Evolutionary conservation across 129 eudicot genomes (phyloP).

Genomic region (Gnaphalium uliginosum): DNA sequence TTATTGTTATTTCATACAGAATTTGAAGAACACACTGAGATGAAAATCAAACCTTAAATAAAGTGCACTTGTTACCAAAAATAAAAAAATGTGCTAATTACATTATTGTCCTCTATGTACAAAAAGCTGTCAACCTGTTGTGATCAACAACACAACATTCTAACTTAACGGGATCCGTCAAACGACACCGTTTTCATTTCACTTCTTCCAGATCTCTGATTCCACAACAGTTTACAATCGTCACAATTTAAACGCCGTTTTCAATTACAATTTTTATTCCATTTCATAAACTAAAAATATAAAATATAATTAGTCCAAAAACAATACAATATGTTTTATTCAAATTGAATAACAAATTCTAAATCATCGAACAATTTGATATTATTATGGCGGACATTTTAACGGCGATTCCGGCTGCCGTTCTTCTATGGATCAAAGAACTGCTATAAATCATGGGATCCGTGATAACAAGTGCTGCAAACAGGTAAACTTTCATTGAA

Average conservation of each 20-base stretch:
- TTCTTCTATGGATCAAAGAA: conserved; percentile 59
- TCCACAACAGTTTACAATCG: too few relatives aligned
- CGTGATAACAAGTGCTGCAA: conserved; percentile 97
- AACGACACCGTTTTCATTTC: too few relatives aligned
- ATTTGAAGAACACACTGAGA: too few relatives aligned
- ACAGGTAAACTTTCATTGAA: conserved; percentile 50
- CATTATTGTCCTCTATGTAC: conserved; percentile 12
- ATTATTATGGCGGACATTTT: conserved; percentile 67
- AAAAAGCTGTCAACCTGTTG: conserved; percentile 32
- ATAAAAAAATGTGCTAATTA: neutral
- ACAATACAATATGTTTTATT: neutral
- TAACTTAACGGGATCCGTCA: conserved; percentile 8
- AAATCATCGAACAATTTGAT: neutral
- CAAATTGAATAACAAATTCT: conserved; percentile 7
- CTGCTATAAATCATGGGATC: conserved; percentile 62
- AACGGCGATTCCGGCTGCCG: conserved; percentile 69
- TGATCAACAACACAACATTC: conserved; percentile 20
- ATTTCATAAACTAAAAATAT: neutral
- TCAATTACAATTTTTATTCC: too few relatives aligned
- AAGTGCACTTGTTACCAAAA: neutral
- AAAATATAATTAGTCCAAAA: neutral
- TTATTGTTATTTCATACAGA: too few relatives aligned
- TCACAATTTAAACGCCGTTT: conserved; percentile 8
- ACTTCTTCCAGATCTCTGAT: too few relatives aligned
- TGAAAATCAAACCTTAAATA: too few relatives aligned